Evolutionary conservation across 495 filamentous ascomycete genomes (phyloP), one percentile per base, ranked within the genome.

Genomic region (Polyplosphaeria fusca): DNA sequence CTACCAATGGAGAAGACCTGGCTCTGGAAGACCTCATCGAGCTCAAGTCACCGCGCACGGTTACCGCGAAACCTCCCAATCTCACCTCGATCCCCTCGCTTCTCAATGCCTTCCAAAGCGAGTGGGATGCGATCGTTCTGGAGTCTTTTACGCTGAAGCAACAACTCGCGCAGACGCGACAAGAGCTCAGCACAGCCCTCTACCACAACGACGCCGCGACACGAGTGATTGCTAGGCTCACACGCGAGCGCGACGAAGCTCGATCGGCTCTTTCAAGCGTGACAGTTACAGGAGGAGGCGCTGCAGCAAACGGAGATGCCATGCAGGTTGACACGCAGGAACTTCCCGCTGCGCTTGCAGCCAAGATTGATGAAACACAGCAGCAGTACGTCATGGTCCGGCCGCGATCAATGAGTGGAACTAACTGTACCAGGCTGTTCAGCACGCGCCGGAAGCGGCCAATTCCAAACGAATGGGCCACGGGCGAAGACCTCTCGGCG

Each of bases 71-170:
- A 67, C 93, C 93, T 37, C 91, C 94, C 28, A 94, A 89, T 22
- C 86, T 96, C 61, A 97, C 93, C 42, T 97, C 93, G 23, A 94
- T 98, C 59, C 93, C 93, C 5, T 89, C 93, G n/a, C 80, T 98
- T 22, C 87, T 98, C 56, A 87, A 86, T 35, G 86, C 89, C n/a
- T 96, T 98, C 67, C 93, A 98, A 63, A 92, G 95, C 64, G 93
- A 98, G 78, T 98, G 93, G 93, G 93, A 98, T 71, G 86, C 93
- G 9, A 70, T 96, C 24, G 87, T 91, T 25, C 75, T 98, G 18
- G 93, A 98, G 71, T 84, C 89, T 46, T 96, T 88, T 69, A 89
- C 88, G 46, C 74, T 96, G 30, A 83, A 86, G 70, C 88, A 96
- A 69, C 90, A 95, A 57, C 73, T 98, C 57, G 78, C 85, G 39